phyloP scores from a whole-genome alignment of 2,329 filamentous ascomycete species.

The Phoma herbarum region DNA sequence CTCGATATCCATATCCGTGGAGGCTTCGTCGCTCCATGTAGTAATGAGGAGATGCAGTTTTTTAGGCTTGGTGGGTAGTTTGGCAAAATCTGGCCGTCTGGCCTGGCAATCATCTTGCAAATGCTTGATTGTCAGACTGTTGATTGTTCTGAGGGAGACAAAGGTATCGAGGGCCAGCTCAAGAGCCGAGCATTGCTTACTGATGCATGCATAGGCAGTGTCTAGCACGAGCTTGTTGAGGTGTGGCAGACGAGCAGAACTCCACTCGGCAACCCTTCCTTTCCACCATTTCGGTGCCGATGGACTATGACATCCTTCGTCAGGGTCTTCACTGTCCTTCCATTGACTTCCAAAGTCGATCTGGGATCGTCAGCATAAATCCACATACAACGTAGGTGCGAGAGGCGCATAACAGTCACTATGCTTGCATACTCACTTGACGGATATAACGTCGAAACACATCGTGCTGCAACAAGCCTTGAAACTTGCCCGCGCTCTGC shows the following conservation, averaged over 20 bases:
- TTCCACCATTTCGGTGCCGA: slow-evolving; percentile 1
- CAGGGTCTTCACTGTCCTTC: background rate
- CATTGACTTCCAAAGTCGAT: background rate
- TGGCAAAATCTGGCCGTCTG: background rate
- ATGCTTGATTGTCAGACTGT: slow-evolving; percentile 14
- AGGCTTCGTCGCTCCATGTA: slow-evolving; percentile 13
- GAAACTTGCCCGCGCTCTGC: slow-evolving; percentile 1
- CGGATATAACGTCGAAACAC: slow-evolving; percentile 1
- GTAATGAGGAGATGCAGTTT: slow-evolving; percentile 13
- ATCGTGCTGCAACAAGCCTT: background rate
- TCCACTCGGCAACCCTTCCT: background rate
- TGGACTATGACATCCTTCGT: background rate
- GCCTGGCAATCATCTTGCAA: slow-evolving; percentile 7
- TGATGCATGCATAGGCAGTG: slow-evolving; percentile 6
- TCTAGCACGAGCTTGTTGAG: slow-evolving; percentile 9
- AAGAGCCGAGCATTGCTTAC: background rate
- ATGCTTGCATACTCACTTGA: background rate
- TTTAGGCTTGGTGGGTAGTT: background rate
- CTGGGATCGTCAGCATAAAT: background rate
- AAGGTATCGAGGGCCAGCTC: background rate
- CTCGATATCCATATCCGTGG: slow-evolving; percentile 25
- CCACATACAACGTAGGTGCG: background rate
- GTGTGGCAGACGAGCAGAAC: background rate
- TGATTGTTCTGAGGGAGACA: background rate
- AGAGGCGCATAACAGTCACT: background rate